Evolutionary conservation across 345 rosid species (phyloP), one percentile per base, ranked within the genome.

Genomic region (Geranium rotundifolium): DNA sequence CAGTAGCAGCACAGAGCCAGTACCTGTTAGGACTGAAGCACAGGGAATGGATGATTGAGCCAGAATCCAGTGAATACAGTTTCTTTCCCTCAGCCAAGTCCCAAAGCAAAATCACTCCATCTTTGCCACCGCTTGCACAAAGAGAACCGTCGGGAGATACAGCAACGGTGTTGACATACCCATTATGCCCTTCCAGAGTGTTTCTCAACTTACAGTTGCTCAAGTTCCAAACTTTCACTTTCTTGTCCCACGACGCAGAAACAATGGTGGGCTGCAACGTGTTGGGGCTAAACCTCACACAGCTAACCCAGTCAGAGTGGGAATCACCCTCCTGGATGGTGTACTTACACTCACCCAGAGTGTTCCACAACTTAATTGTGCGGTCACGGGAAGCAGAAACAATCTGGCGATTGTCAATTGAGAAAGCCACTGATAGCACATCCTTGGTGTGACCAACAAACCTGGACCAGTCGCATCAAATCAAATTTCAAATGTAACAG

Each of bases 21-120:
- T 92, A 92, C 88, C 98, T 89, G 63, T 89, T 92, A 1, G 98
- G 98, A 39, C 98, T 89, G 65, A 92, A 92, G 74, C 96, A 89
- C 4, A 92, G 77, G 0, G 98, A 84, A 29, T 92, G 69, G 65
- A 92, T 87, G 12, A 89, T 80, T 12, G 95, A 69, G 17, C 85
- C 89, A 0, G 98, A 93, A 19, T 92, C 98, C 3, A 92, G 82
- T 8, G 82, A 87, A 72, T 91, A 91, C 1, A 91, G 89, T 76
- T 74, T 87, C 88, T 91, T 91, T 1, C 98, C 98, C 63, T 91
- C 98, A 0, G 98, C 89, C 86, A 92, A 84, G 73, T 92, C 98
- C 96, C 98, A 92, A 34, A 92, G 60, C 83, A 91, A 61, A 59
- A 91, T 87, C 1, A 84, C 85, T 3, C 92, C 92, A n/a, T 91